Conservation (phyloP, 805 yeast species). For the Yamadazyma olivae region DNA sequence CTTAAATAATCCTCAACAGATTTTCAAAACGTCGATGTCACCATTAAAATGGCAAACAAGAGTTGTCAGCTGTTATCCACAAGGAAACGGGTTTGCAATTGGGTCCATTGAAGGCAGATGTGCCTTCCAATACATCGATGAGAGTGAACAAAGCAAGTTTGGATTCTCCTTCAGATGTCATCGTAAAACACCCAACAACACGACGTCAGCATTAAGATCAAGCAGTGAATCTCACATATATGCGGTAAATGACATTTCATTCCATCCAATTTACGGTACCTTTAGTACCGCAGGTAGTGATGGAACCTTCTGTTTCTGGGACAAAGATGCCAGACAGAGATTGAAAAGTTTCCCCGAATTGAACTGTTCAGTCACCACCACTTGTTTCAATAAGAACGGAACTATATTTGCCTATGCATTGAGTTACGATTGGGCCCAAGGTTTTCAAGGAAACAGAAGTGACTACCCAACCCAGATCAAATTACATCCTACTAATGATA, state of each 20-base stretch:
- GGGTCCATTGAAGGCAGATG: constrained; percentile 96
- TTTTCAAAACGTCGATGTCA: constrained; percentile 68
- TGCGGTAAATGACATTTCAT: constrained; percentile 73
- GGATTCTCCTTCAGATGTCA: constrained; percentile 96
- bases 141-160: constrained; percentile 61
- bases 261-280: constrained; percentile 90
- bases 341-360: constrained; percentile 74
- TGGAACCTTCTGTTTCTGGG: constrained; percentile 95
- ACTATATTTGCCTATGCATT: constrained; percentile 84
- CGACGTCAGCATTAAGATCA: constrained; percentile 24
- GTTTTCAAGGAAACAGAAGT: constrained; percentile 72
- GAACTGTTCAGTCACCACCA: constrained; percentile 66
- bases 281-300: constrained; percentile 94
- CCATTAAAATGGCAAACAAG: constrained; percentile 92
- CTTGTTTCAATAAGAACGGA: constrained; percentile 82
- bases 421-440: constrained; percentile 95
- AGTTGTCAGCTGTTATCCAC: constrained; percentile 78
- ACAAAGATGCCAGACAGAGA: constrained; percentile 85
- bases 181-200: constrained; percentile 54
- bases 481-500: constrained; percentile 82
- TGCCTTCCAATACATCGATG: constrained; percentile 89
- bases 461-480: constrained; percentile 74
- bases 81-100: constrained; percentile 87
- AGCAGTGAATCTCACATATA: constrained; percentile 61
- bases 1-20: constrained; percentile 75